phyloP scores from a whole-genome alignment of 2,329 filamentous ascomycete species.

The Colletotrichum limetticola region DNA sequence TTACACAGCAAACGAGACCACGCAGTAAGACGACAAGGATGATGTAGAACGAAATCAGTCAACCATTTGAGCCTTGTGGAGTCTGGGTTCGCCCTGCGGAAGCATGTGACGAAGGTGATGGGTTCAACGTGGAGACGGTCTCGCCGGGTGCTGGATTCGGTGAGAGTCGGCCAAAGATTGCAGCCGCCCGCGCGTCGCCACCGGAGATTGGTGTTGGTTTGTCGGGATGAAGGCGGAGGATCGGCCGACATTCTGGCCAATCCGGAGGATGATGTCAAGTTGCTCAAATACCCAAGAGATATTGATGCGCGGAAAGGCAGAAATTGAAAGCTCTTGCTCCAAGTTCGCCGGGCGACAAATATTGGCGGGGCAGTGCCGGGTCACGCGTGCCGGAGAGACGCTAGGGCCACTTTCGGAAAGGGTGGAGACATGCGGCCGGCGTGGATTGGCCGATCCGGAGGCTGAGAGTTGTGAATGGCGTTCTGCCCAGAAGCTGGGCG shows the following conservation, averaged over 20 bases:
- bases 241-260: neutral
- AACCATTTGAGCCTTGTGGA: neutral
- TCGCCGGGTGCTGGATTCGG: conserved; percentile 5
- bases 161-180: neutral
- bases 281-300: neutral
- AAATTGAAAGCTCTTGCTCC: neutral
- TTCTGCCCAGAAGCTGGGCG: conserved; percentile 25
- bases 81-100: neutral
- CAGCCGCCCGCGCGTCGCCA: neutral
- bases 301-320: neutral
- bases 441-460: conserved; percentile 29
- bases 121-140: conserved; percentile 2
- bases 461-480: conserved; percentile 1
- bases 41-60: neutral
- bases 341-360: conserved; percentile 26
- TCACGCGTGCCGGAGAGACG: conserved; percentile 28
- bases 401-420: conserved; percentile 19
- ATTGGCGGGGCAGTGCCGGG: conserved; percentile 24
- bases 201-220: neutral
- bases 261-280: conserved; percentile 13
- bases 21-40: neutral
- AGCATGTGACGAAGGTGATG: neutral
- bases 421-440: conserved; percentile 10
- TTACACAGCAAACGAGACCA: neutral
- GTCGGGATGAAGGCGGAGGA: neutral